Conservation (phyloP, 176 grass and related monocot species). For the Alloteropsis semialata region DNA sequence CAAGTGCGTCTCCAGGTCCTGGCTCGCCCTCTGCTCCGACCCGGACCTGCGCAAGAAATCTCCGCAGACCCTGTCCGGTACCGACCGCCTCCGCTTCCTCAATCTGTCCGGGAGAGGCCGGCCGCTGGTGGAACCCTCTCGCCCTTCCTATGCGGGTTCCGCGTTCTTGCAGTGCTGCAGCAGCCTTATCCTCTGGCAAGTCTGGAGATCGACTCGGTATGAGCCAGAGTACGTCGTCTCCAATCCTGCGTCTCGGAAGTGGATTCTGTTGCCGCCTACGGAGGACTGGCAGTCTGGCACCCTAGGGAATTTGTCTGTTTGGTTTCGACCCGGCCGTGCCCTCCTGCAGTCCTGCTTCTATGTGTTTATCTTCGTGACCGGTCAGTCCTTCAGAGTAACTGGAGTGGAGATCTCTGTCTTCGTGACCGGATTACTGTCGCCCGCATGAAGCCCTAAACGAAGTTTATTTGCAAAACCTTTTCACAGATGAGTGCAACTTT, state of each 20-base stretch:
- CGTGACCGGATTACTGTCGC: too few species aligned
- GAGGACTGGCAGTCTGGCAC: neutral
- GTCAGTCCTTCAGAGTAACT: neutral
- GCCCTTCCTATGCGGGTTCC: neutral
- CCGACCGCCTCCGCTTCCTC: neutral
- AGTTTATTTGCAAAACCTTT: too few species aligned
- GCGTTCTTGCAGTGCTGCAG: neutral
- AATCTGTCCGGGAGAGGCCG: neutral
- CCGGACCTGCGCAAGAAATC: neutral
- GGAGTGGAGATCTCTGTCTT: slow-evolving; percentile 5
- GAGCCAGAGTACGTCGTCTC: neutral
- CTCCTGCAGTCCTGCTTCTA: slow-evolving; percentile 15
- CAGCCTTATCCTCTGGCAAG: neutral
- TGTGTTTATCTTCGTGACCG: neutral
- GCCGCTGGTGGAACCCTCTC: neutral
- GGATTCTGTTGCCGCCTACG: neutral
- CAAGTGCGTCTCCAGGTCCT: neutral
- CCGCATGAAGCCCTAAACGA: too few species aligned
- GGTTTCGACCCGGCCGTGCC: slow-evolving; percentile 3
- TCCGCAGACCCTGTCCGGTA: neutral
- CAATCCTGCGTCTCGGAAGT: neutral
- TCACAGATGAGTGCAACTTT: too few species aligned
- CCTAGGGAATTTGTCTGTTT: neutral
- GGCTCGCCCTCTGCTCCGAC: neutral
- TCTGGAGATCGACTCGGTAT: neutral